Conservation (phyloP, 1,139 yeast species). For the Zygotorulaspora mrakii region DNA sequence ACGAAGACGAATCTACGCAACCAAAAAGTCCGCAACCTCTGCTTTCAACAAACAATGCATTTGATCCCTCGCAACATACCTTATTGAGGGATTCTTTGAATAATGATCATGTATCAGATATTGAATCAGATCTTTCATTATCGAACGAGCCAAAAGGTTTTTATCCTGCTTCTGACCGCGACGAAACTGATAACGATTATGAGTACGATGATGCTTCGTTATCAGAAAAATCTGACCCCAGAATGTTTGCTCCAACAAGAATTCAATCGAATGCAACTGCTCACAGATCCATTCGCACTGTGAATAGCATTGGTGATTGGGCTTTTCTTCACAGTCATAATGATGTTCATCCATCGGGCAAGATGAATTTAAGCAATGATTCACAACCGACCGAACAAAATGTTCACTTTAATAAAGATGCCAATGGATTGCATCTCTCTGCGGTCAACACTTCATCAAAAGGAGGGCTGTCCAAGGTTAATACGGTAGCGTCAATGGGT, state of each 20-base stretch:
- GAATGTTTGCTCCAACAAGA: conserved; percentile 28
- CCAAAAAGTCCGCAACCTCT: conserved; percentile 1
- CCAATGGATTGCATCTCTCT: conserved; percentile 7
- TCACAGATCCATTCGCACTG: conserved; percentile 32
- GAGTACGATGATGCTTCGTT: conserved; percentile 19
- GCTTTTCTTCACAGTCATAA: conserved; percentile 13
- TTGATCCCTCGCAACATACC: conserved; percentile 1
- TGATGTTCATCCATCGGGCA: neutral
- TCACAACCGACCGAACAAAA: conserved; percentile 1
- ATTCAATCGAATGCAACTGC: conserved; percentile 29
- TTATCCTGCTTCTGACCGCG: conserved; percentile 10
- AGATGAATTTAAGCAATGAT: neutral
- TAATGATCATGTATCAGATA: conserved; percentile 5
- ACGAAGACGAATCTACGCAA: conserved; percentile 6
- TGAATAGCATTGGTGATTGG: conserved; percentile 33
- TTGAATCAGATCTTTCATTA: conserved; percentile 7
- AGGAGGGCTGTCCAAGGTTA: conserved; percentile 17
- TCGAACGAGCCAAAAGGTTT: conserved; percentile 16
- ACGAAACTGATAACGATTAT: conserved; percentile 10
- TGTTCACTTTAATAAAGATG: conserved; percentile 5
- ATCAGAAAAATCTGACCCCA: conserved; percentile 17
- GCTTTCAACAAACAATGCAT: neutral
- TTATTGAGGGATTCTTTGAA: neutral
- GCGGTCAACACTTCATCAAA: conserved; percentile 11
- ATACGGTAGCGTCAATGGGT: conserved; percentile 20